phyloP scores from a whole-genome alignment of 371 early-diverging fungal species.

The Mucor indicus region DNA sequence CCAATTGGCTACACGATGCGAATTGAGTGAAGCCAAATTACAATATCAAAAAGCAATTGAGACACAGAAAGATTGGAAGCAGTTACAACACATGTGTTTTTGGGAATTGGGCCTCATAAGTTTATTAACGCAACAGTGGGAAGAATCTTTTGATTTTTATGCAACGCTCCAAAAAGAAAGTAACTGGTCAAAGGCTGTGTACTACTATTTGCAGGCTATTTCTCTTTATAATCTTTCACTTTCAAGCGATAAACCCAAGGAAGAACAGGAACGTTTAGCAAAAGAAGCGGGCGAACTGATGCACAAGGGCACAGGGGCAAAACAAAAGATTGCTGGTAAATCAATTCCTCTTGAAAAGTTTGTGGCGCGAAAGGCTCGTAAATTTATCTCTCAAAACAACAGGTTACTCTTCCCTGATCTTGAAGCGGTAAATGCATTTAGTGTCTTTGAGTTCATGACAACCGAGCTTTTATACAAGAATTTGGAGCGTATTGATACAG shows the following conservation, averaged over 20 bases:
- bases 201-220: slow-evolving; percentile 62
- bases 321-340: slow-evolving; percentile 77
- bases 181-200: slow-evolving; percentile 78
- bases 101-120: slow-evolving; percentile 69
- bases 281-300: slow-evolving; percentile 41
- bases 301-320: slow-evolving; percentile 53
- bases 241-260: neutral
- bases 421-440: slow-evolving; percentile 68
- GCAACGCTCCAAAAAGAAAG: slow-evolving; percentile 60
- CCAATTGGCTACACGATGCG: slow-evolving; percentile 43
- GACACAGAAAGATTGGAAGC: slow-evolving; percentile 66
- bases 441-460: slow-evolving; percentile 63
- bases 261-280: slow-evolving; percentile 7
- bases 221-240: slow-evolving; percentile 37
- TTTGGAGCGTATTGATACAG: slow-evolving; percentile 37
- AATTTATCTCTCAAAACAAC: slow-evolving; percentile 58
- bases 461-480: slow-evolving; percentile 32
- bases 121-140: slow-evolving; percentile 53
- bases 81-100: slow-evolving; percentile 72
- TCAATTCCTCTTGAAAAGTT: slow-evolving; percentile 80
- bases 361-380: slow-evolving; percentile 69
- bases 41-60: slow-evolving; percentile 49
- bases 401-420: slow-evolving; percentile 64
- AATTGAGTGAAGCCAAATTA: slow-evolving; percentile 48
- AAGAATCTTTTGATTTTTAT: slow-evolving; percentile 48